phyloP scores from a whole-genome alignment of 2,329 filamentous ascomycete genomes.

The Orbilia brochopaga region DNA sequence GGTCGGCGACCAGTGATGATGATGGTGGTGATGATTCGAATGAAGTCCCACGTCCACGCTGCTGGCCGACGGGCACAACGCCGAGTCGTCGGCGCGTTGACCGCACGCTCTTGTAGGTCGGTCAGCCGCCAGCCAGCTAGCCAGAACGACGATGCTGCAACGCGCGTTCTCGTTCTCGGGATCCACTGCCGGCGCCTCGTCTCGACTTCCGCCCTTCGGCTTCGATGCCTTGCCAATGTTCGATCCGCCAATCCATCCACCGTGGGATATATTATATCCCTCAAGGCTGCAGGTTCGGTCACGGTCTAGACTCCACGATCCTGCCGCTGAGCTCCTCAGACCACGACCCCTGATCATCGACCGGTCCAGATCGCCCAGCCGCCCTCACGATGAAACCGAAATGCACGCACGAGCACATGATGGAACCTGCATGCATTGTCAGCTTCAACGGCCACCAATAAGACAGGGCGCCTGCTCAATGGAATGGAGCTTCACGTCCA shows the following conservation, averaged over 20 bases:
- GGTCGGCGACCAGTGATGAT: too few relatives aligned
- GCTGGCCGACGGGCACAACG: background rate
- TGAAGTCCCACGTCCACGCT: background rate
- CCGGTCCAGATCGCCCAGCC: background rate
- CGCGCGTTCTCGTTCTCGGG: too few relatives aligned
- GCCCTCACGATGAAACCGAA: background rate
- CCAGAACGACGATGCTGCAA: background rate
- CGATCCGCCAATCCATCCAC: background rate
- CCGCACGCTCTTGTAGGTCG: constrained; percentile 1
- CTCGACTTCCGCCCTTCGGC: too few relatives aligned
- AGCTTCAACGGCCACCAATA: background rate
- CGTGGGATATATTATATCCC: background rate
- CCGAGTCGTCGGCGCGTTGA: background rate
- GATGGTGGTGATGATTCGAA: too few relatives aligned
- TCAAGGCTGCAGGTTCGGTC: background rate
- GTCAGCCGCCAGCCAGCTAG: background rate
- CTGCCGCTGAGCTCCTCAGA: too few relatives aligned
- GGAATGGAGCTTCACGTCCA: background rate
- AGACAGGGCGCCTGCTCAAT: background rate
- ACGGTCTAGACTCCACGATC: background rate
- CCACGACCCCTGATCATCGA: background rate
- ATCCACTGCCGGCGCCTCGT: too few relatives aligned
- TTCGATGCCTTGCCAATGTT: too few relatives aligned
- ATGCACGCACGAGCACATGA: background rate
- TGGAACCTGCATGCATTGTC: background rate